phyloP scores from a whole-genome alignment of 2,329 filamentous ascomycete species.

The Akanthomyces muscarius region DNA sequence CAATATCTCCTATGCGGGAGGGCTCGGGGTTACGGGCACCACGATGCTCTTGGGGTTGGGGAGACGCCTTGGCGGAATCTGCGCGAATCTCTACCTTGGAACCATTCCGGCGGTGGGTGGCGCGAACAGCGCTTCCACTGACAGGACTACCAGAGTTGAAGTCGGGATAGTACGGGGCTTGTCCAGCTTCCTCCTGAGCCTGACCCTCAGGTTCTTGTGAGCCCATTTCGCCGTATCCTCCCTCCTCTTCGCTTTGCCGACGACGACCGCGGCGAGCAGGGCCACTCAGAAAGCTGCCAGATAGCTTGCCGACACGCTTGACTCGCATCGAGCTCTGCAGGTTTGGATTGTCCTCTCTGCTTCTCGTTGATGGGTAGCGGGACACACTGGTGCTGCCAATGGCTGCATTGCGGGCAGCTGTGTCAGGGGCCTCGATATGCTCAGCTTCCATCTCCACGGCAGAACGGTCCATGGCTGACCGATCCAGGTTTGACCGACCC shows the following conservation, averaged over 20 bases:
- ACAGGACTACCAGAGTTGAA: constrained; percentile 58
- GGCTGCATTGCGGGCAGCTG: constrained; percentile 44
- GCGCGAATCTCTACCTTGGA: constrained; percentile 35
- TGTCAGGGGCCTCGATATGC: constrained; percentile 45
- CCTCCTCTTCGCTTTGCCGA: constrained; percentile 64
- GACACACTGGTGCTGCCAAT: constrained; percentile 50
- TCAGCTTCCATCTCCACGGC: constrained; percentile 43
- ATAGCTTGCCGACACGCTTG: constrained; percentile 70
- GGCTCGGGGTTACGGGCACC: constrained; percentile 17
- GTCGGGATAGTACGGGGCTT: constrained; percentile 26
- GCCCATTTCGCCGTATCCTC: constrained; percentile 11
- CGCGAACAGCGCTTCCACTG: constrained; percentile 43
- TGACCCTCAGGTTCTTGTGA: constrained; percentile 33
- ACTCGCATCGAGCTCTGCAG: constrained; percentile 71
- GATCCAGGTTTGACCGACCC: constrained; percentile 32
- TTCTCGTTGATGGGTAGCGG: constrained; percentile 47
- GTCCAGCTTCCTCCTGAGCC: constrained; percentile 38
- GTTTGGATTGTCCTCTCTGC: constrained; percentile 59
- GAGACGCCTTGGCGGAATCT: constrained; percentile 31
- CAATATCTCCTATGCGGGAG: constrained; percentile 17
- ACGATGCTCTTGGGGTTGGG: constrained; percentile 17
- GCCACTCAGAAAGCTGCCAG: constrained; percentile 74
- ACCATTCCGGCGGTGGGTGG: constrained; percentile 37
- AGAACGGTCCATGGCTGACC: constrained; percentile 33
- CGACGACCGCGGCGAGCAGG: constrained; percentile 72